Percentiles rank a stretch among this genome's conserved stretches.
Evolutionary conservation across 495 filamentous ascomycete genomes (phyloP).

Genomic region (Trichocladium uniseriatum): DNA sequence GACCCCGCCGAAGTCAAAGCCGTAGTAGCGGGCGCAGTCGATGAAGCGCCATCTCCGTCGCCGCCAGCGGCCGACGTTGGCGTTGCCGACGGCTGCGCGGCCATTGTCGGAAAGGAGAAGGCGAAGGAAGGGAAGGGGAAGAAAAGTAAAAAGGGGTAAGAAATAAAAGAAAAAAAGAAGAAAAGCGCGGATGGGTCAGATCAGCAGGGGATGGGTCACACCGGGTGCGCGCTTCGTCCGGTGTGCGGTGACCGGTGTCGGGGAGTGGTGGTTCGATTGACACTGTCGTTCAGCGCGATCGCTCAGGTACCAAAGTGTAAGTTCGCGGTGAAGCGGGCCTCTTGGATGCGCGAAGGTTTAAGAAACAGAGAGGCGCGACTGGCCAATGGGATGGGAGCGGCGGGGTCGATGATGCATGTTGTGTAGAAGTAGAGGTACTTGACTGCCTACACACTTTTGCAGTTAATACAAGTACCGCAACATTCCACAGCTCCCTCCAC

Average conservation of each 20-base stretch:
- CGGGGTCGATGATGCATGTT: not conserved
- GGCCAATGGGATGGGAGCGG: constrained; percentile 7
- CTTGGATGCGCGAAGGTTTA: constrained; percentile 5
- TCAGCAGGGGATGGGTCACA: not conserved
- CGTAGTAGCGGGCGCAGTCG: constrained; percentile 7
- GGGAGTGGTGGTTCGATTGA: too few relatives aligned
- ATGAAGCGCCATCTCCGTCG: constrained; percentile 4
- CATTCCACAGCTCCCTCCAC: too few relatives aligned
- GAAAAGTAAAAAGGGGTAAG: too few relatives aligned
- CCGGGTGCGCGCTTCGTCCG: not conserved
- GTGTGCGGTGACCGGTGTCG: too few relatives aligned
- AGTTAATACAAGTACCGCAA: too few relatives aligned
- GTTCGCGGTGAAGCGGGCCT: constrained; percentile 5
- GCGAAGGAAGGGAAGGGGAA: not conserved
- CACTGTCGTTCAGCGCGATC: too few relatives aligned
- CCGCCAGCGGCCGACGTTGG: constrained; percentile 9
- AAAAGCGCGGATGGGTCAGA: not conserved
- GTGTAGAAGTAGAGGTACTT: too few relatives aligned
- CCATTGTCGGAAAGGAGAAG: constrained; percentile 13
- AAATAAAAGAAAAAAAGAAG: not conserved
- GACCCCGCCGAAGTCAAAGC: not conserved
- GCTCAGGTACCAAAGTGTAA: too few relatives aligned
- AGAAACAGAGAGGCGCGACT: constrained; percentile 15
- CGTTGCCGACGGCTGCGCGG: constrained; percentile 19
- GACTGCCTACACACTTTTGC: too few relatives aligned